phyloP scores from a whole-genome alignment of 495 filamentous ascomycete genomes.

The Hypomontagnella submonticulosa region DNA sequence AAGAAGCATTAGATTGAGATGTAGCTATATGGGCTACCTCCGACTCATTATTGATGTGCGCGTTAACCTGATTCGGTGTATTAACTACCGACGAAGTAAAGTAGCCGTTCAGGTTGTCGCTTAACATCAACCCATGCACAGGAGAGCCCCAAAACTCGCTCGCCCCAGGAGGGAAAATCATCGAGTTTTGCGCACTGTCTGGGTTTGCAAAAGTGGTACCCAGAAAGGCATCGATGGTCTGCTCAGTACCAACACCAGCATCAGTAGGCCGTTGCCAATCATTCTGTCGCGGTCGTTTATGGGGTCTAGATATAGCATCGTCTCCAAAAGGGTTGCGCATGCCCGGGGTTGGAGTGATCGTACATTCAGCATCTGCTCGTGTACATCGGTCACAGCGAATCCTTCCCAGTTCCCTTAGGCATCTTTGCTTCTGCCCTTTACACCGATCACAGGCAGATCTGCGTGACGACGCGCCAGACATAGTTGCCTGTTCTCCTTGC shows the following conservation, averaged over 20 bases:
- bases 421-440: conserved; percentile 55
- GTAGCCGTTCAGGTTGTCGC: conserved; percentile 15
- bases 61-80: neutral
- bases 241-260: too few relatives aligned
- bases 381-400: conserved; percentile 39
- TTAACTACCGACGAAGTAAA: conserved; percentile 7
- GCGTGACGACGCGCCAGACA: conserved; percentile 40
- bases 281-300: conserved; percentile 15
- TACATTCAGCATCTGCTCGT: conserved; percentile 30
- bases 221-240: neutral
- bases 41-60: neutral
- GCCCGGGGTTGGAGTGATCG: conserved; percentile 31
- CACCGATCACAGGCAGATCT: conserved; percentile 58
- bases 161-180: neutral
- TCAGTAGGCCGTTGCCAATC: neutral
- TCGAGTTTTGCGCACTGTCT: neutral
- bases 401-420: conserved; percentile 45
- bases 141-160: conserved; percentile 6
- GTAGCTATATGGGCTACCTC: neutral
- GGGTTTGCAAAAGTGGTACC: neutral
- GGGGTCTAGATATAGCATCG: neutral
- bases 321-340: conserved; percentile 23
- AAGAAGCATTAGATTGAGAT: neutral
- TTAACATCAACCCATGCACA: conserved; percentile 14
- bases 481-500: conserved; percentile 4